phyloP scores from a whole-genome alignment of 805 yeast species.

The Starmerella scarabaei region DNA sequence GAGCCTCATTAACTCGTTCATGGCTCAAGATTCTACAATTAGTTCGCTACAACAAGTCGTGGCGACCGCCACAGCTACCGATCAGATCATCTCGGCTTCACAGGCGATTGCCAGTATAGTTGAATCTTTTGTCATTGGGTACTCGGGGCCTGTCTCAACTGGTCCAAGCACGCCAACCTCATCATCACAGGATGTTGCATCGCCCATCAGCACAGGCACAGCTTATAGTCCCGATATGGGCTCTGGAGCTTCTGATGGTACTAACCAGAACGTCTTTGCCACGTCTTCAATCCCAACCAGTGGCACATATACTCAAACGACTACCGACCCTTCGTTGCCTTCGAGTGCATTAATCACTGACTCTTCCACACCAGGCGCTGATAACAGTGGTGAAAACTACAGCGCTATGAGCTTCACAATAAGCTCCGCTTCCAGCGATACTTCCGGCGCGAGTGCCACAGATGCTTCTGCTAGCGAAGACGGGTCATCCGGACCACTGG shows the following conservation, averaged over 20 bases:
- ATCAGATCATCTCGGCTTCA: neutral
- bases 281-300: neutral
- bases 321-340: neutral
- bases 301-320: neutral
- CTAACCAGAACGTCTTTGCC: neutral
- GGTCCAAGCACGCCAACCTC: too few species aligned
- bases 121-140: neutral
- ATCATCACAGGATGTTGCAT: too few species aligned
- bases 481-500: neutral
- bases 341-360: neutral
- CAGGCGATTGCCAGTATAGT: neutral
- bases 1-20: neutral
- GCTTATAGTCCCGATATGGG: neutral
- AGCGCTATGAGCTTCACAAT: neutral
- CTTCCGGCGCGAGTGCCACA: neutral
- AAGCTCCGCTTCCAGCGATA: too few species aligned
- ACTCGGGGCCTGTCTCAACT: neutral
- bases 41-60: neutral
- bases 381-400: too few species aligned
- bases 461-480: neutral
- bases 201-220: too few species aligned
- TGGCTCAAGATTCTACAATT: neutral
- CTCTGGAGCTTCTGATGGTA: neutral
- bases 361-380: neutral
- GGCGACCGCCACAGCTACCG: neutral